Percentiles rank a stretch among this genome's conserved stretches.
These are phyloP conservation scores for Ascoidea asiatica DNA, from an alignment of 805 yeast genomes.

Conservation along the genomic window DNA sequence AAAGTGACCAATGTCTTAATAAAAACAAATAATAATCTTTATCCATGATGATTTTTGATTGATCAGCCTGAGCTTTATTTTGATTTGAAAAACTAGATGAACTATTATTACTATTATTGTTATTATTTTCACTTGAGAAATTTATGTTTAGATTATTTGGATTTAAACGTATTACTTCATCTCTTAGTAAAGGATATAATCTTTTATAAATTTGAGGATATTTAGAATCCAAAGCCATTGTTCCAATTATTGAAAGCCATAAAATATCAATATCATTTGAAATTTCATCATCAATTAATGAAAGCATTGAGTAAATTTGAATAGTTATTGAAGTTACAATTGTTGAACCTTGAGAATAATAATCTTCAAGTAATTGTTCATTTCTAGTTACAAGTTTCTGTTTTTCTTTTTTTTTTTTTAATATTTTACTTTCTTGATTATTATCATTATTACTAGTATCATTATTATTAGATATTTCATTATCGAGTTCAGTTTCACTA, in stretches of 20 bases:
- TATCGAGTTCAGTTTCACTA: background rate
- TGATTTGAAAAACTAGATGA: conserved; percentile 15
- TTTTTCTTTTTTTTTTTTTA: conserved; percentile 27
- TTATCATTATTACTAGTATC: conserved; percentile 6
- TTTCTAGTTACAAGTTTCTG: conserved; percentile 26
- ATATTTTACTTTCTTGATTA: conserved; percentile 15
- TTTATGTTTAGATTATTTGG: no score
- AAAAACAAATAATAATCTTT: conserved; percentile 78
- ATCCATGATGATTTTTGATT: conserved; percentile 46
- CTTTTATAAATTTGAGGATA: conserved; percentile 65
- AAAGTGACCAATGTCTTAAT: conserved; percentile 84
- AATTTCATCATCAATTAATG: conserved; percentile 69
- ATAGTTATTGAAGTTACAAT: conserved; percentile 62
- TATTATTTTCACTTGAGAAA: conserved; percentile 8
- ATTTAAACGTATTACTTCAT: conserved; percentile 68
- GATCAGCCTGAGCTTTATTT: conserved; percentile 22
- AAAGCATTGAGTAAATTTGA: conserved; percentile 64
- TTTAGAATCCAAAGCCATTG: conserved; percentile 62
- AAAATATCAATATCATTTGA: conserved; percentile 36
- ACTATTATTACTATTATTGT: conserved; percentile 14
- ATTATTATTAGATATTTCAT: background rate
- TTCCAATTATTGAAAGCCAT: conserved; percentile 86
- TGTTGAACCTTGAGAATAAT: conserved; percentile 77
- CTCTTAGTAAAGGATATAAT: conserved; percentile 60
- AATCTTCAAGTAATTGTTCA: conserved; percentile 51